These are phyloP conservation scores for Ceratobasidium sp. DNA, from an alignment of 1,284 basidiomycete species.

Conservation along the genomic window DNA sequence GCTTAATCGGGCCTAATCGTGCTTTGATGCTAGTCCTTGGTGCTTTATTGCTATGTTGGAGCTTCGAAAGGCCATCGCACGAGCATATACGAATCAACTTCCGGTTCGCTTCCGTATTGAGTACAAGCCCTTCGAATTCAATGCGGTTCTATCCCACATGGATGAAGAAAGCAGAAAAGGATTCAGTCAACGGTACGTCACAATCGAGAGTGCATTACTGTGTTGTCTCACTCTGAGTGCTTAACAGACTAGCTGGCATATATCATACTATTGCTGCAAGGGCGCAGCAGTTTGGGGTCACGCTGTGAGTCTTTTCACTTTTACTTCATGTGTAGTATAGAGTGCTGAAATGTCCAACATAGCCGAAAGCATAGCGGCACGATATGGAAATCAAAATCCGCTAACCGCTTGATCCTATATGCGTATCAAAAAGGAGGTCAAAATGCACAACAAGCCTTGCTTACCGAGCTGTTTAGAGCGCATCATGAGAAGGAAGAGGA, in stretches of 20 bases:
- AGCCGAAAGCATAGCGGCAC: constrained; percentile 60
- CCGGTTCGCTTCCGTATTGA: constrained; percentile 78
- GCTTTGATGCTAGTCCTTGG: constrained; percentile 23
- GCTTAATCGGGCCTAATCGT: not conserved
- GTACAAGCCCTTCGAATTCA: constrained; percentile 80
- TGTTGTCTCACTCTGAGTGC: constrained; percentile 71
- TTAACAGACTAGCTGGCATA: constrained; percentile 7
- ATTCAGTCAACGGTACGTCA: constrained; percentile 59
- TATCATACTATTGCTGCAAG: constrained; percentile 2
- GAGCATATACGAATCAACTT: constrained; percentile 71
- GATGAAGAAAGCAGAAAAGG: constrained; percentile 44
- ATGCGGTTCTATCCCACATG: constrained; percentile 63
- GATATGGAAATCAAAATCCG: constrained; percentile 74
- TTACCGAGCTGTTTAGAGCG: constrained; percentile 74
- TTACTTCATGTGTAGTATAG: not conserved
- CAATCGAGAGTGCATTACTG: not conserved
- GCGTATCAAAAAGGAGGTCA: constrained; percentile 78
- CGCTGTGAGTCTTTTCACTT: constrained; percentile 49
- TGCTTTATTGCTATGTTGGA: constrained; percentile 58
- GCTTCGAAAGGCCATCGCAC: constrained; percentile 70
- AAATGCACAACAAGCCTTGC: constrained; percentile 69
- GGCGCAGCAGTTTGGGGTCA: constrained; percentile 24
- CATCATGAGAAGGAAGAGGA: constrained; percentile 78
- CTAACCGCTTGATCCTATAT: constrained; percentile 81
- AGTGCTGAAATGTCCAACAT: not conserved